These are phyloP conservation scores for Rubia peregrina DNA, from an alignment of 305 asterid species.

Conservation along the genomic window DNA sequence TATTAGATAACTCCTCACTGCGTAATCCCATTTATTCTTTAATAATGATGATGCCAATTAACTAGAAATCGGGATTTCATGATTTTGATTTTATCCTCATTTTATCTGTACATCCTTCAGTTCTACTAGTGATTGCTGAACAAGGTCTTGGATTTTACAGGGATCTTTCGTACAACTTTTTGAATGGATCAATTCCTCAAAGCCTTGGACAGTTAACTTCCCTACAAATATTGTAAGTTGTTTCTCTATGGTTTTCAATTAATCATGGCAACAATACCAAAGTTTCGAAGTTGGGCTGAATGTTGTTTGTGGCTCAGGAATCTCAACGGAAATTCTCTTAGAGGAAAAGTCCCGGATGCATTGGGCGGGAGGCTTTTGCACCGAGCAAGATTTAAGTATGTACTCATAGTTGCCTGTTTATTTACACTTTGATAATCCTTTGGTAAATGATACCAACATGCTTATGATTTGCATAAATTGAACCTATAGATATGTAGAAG, in stretches of 20 bases:
- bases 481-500: background rate
- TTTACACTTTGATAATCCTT: background rate
- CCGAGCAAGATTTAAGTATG: slow-evolving; percentile 91
- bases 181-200: slow-evolving; percentile 87
- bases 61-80: background rate
- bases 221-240: slow-evolving; percentile 63
- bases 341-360: slow-evolving; percentile 83
- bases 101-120: background rate
- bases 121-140: slow-evolving; percentile 23
- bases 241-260: slow-evolving; percentile 12
- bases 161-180: slow-evolving; percentile 81
- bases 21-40: background rate
- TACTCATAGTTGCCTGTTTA: slow-evolving; percentile 13
- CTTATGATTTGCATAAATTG: background rate
- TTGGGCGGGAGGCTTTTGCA: slow-evolving; percentile 92
- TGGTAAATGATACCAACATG: background rate
- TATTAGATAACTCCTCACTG: background rate
- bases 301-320: slow-evolving; percentile 41
- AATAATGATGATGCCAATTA: background rate
- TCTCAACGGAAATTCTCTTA: slow-evolving; percentile 82
- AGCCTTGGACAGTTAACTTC: slow-evolving; percentile 72
- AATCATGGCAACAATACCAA: background rate
- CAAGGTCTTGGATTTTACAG: slow-evolving; percentile 35
- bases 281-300: background rate
- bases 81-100: background rate